These are phyloP conservation scores for Podospora tetraspora DNA, from an alignment of 495 filamentous ascomycete genomes.

Conservation along the genomic window DNA sequence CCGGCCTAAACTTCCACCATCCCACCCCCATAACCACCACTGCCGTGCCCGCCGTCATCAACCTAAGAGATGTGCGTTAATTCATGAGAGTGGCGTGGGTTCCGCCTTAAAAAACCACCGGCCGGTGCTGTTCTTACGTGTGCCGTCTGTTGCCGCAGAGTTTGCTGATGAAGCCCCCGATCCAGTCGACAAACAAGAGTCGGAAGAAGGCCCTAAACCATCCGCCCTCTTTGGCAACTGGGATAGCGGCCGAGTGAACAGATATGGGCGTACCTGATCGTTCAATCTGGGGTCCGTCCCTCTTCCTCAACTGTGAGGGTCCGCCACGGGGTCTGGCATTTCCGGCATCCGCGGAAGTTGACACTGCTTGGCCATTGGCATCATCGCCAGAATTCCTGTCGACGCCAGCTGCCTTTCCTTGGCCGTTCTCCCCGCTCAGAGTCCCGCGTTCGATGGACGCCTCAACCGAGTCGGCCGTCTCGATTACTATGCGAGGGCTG, in stretches of 20 bases:
- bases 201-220: conserved; percentile 30
- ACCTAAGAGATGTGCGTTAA: conserved; percentile 20
- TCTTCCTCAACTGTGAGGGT: conserved; percentile 12
- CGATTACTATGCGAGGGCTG: conserved; percentile 17
- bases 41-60: conserved; percentile 18
- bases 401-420: neutral
- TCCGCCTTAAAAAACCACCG: neutral
- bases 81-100: conserved; percentile 9
- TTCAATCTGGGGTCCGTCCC: conserved; percentile 6
- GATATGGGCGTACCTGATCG: conserved; percentile 11
- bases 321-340: neutral
- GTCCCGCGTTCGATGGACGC: neutral
- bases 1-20: conserved; percentile 13
- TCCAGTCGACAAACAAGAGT: conserved; percentile 29
- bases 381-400: neutral
- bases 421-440: neutral
- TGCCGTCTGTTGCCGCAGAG: conserved; percentile 22
- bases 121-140: conserved; percentile 19
- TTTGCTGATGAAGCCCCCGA: conserved; percentile 27
- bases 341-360: neutral
- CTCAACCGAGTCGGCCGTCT: neutral
- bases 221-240: conserved; percentile 11
- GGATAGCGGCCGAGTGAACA: conserved; percentile 8
- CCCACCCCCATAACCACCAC: conserved; percentile 12
- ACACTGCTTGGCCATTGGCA: neutral